Percentiles rank a stretch among this genome's conserved stretches.
Evolutionary conservation across 2,329 filamentous ascomycete genomes (phyloP).

Genomic region (Westerdykella sp.): DNA sequence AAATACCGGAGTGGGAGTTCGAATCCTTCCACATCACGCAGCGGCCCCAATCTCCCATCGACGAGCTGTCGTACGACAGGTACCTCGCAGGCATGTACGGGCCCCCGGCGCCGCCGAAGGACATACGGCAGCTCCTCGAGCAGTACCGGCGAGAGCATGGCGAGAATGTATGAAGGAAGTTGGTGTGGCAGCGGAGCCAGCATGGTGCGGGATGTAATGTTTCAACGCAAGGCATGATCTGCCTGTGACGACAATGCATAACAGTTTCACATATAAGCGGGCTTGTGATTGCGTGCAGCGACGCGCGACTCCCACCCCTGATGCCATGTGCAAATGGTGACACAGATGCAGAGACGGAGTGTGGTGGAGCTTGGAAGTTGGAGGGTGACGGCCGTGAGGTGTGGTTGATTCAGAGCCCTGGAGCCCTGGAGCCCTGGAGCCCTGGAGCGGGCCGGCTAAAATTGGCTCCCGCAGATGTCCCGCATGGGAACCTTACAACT

Average conservation of each 20-base stretch:
- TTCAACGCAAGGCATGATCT: not conserved
- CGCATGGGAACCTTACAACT: too few relatives aligned
- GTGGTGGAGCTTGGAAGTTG: too few relatives aligned
- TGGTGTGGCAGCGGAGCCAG: not conserved
- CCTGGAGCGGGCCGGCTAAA: conserved; percentile 6
- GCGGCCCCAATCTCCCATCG: conserved; percentile 2
- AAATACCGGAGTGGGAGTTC: conserved; percentile 18
- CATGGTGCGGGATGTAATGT: not conserved
- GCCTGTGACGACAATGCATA: not conserved
- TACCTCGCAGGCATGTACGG: conserved; percentile 16
- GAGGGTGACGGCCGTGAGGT: too few relatives aligned
- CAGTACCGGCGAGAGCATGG: conserved; percentile 13
- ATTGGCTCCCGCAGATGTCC: not conserved
- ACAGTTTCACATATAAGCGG: conserved; percentile 5
- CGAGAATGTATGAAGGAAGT: conserved; percentile 3
- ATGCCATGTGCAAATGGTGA: conserved; percentile 6
- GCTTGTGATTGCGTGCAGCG: conserved; percentile 4
- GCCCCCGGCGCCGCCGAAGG: conserved; percentile 17
- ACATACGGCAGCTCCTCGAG: conserved; percentile 11
- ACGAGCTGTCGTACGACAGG: conserved; percentile 13
- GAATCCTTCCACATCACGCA: conserved; percentile 6
- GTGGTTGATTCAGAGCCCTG: too few relatives aligned
- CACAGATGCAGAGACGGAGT: conserved; percentile 3
- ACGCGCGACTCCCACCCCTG: not conserved
- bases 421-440: not conserved